Evolutionary conservation across 768 basidiomycete genomes (phyloP).

Genomic region (Glaciozyma martinii): DNA sequence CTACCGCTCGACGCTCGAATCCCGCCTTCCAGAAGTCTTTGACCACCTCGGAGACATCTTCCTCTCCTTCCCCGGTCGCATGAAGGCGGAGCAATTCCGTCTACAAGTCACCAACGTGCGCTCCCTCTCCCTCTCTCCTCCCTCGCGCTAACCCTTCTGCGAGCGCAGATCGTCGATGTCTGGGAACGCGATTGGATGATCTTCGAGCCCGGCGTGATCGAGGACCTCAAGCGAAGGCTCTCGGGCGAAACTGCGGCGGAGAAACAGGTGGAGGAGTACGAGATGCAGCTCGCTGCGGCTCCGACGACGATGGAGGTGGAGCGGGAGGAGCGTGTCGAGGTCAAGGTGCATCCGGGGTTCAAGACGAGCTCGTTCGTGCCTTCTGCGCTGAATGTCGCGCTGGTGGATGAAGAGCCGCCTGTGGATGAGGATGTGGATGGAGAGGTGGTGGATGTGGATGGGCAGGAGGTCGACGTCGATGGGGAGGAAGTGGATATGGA

Average conservation of each 20-base stretch:
- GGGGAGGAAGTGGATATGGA: slow-evolving; percentile 26
- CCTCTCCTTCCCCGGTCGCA: slow-evolving; percentile 87
- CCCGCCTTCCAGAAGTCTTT: slow-evolving; percentile 82
- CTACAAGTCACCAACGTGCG: slow-evolving; percentile 59
- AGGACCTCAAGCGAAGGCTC: slow-evolving; percentile 38
- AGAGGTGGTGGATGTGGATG: not conserved
- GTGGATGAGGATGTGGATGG: not conserved
- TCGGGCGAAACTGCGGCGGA: slow-evolving; percentile 5
- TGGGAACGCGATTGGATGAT: slow-evolving; percentile 96
- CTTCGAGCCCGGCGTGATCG: slow-evolving; percentile 69
- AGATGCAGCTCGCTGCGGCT: not conserved
- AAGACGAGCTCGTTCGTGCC: slow-evolving; percentile 3
- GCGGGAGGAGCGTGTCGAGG: too few relatives aligned
- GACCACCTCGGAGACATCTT: slow-evolving; percentile 91
- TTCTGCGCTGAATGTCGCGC: not conserved
- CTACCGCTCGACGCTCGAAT: slow-evolving; percentile 88
- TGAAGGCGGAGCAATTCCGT: slow-evolving; percentile 94
- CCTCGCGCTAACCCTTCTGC: not conserved
- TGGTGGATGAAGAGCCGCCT: slow-evolving; percentile 33
- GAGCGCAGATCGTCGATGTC: slow-evolving; percentile 64
- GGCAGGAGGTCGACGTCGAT: slow-evolving; percentile 30
- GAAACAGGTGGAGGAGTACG: too few relatives aligned
- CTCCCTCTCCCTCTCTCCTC: too few relatives aligned
- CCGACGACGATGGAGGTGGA: not conserved
- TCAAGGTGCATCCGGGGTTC: not conserved